Evolutionary conservation across 1,139 yeast genomes (phyloP).

Genomic region (Lodderomyces orthopsilosis): DNA sequence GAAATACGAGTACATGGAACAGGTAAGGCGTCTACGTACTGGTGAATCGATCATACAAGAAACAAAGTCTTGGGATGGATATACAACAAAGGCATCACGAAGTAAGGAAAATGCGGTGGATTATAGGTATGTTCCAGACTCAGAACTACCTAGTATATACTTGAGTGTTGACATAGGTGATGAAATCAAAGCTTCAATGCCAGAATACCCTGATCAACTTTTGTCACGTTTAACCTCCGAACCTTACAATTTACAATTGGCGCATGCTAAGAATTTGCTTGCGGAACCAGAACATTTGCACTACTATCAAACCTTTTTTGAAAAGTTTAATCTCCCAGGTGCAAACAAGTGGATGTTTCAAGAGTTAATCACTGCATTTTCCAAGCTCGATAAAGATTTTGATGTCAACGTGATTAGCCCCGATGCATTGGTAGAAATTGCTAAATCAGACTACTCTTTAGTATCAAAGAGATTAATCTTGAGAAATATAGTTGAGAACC

Average conservation of each 20-base stretch:
- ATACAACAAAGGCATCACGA: conserved; percentile 60
- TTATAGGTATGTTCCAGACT: conserved; percentile 92
- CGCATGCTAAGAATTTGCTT: conserved; percentile 68
- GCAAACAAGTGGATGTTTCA: conserved; percentile 85
- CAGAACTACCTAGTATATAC: conserved; percentile 68
- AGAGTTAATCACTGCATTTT: conserved; percentile 69
- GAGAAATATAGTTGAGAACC: conserved; percentile 53
- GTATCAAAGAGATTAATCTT: conserved; percentile 68
- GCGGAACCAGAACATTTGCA: conserved; percentile 42
- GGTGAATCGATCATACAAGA: conserved; percentile 51
- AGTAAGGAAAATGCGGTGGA: conserved; percentile 81
- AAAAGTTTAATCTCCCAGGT: conserved; percentile 22
- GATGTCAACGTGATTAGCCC: conserved; percentile 32
- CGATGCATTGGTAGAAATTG: conserved; percentile 23
- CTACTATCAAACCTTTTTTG: conserved; percentile 51
- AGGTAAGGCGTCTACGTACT: conserved; percentile 39
- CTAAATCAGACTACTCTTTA: conserved; percentile 27
- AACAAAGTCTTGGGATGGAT: conserved; percentile 93
- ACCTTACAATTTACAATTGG: conserved; percentile 61
- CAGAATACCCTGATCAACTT: conserved; percentile 62
- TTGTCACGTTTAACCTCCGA: conserved; percentile 43
- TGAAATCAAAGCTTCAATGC: conserved; percentile 44
- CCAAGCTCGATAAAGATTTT: conserved; percentile 47
- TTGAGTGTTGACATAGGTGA: conserved; percentile 37
- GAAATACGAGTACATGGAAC: conserved; percentile 71